Evolutionary conservation across 495 filamentous ascomycete species (phyloP).

Genomic region (Xylaria venustula): DNA sequence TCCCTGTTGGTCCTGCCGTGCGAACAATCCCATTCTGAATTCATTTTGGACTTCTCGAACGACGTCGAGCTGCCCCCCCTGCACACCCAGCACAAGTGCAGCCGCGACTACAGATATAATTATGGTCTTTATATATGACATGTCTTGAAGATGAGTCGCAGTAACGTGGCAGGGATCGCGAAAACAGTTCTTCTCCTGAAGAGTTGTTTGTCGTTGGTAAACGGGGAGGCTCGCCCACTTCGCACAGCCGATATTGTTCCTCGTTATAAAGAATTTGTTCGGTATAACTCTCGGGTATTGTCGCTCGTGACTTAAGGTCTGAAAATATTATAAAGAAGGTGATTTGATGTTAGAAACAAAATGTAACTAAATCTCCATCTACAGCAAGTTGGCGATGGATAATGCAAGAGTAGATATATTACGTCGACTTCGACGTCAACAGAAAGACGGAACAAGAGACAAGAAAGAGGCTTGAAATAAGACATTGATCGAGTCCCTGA

Average conservation of each 20-base stretch:
- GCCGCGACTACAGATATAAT: slow-evolving; percentile 10
- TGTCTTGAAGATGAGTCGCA: not conserved
- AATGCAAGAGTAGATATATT: no score
- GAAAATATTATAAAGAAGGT: no score
- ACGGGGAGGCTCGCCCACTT: not conserved
- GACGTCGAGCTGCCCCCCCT: slow-evolving; percentile 16
- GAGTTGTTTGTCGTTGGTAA: not conserved
- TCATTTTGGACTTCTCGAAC: slow-evolving; percentile 22
- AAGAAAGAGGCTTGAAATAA: not conserved
- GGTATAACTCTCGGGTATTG: not conserved
- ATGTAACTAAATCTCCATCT: no score
- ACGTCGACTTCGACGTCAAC: no score
- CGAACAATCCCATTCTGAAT: slow-evolving; percentile 21
- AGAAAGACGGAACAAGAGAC: not conserved
- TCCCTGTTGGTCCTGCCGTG: slow-evolving; percentile 15
- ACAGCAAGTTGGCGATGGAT: no score
- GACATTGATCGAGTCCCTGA: slow-evolving; percentile 11
- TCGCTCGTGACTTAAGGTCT: not conserved
- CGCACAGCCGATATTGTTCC: no score
- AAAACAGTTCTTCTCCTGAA: not conserved
- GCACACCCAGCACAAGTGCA: slow-evolving; percentile 14
- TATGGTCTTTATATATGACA: not conserved
- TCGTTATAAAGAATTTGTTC: no score
- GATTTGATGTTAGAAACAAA: no score
- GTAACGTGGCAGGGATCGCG: not conserved